Percentiles rank a stretch among this genome's conserved stretches.
Conservation (phyloP, 768 basidiomycete species). For the Boletus sp. region DNA sequence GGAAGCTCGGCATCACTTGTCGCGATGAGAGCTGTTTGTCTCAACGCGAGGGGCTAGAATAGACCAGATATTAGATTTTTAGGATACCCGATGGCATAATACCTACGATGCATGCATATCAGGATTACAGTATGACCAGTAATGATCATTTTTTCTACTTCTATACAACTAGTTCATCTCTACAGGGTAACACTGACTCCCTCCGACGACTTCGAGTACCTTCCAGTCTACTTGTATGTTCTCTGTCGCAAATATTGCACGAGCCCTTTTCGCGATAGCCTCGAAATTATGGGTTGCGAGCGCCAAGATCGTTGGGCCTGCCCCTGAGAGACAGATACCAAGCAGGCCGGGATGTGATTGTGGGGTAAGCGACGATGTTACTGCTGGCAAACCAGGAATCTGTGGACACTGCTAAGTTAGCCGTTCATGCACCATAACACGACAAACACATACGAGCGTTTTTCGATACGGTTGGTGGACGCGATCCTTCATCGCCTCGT, state of each 20-base stretch:
- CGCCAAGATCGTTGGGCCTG: conserved; percentile 96
- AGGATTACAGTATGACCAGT: conserved; percentile 17
- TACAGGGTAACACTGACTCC: conserved; percentile 28
- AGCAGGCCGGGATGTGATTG: conserved; percentile 89
- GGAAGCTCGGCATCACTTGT: conserved; percentile 64
- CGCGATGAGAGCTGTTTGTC: conserved; percentile 85
- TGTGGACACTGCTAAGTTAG: conserved; percentile 30
- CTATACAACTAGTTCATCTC: conserved; percentile 11
- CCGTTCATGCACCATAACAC: background rate
- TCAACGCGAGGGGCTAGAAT: conserved; percentile 72
- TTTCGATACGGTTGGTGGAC: conserved; percentile 97
- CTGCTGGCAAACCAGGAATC: conserved; percentile 95
- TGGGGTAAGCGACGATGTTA: conserved; percentile 87
- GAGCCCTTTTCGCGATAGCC: conserved; percentile 79
- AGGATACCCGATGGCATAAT: conserved; percentile 27
- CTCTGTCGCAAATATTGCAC: conserved; percentile 65
- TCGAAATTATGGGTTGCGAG: conserved; percentile 86
- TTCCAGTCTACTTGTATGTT: conserved; percentile 90
- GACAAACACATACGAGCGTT: conserved; percentile 56
- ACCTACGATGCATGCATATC: conserved; percentile 21
- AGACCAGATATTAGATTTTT: conserved; percentile 4
- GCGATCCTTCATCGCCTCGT: conserved; percentile 98
- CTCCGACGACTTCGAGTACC: conserved; percentile 65
- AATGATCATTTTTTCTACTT: conserved; percentile 14
- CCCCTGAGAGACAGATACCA: conserved; percentile 96